A percentile compares a stretch with the other conserved stretches of the same genome.
These are phyloP conservation scores for Globisporangium acanthophoron DNA, from an alignment of 352 stramenopile species.

Conservation along the genomic window DNA sequence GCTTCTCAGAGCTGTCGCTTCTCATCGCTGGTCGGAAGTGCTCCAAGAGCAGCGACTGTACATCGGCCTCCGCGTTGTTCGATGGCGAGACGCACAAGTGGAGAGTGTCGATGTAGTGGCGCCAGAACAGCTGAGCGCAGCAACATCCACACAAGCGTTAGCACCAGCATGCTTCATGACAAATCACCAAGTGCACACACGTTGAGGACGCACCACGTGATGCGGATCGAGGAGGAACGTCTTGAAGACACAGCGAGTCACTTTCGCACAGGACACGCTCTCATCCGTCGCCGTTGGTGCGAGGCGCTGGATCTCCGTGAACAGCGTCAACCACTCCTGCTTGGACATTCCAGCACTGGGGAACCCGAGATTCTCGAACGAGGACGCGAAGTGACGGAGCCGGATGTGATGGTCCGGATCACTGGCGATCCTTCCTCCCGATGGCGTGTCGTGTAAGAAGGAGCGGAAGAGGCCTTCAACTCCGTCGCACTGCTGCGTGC, in stretches of 20 bases:
- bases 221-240: slow-evolving; percentile 36
- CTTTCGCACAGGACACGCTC: no score
- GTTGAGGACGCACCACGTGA: slow-evolving; percentile 23
- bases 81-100: background rate
- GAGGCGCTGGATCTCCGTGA: slow-evolving; percentile 24
- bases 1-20: background rate
- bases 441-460: background rate
- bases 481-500: slow-evolving; percentile 6
- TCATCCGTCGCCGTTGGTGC: background rate
- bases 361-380: slow-evolving; percentile 15
- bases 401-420: background rate
- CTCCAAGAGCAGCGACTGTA: background rate
- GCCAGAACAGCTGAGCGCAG: slow-evolving; percentile 11
- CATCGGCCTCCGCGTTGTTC: background rate
- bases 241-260: slow-evolving; percentile 15
- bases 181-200: background rate
- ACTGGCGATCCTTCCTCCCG: no score
- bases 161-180: no score
- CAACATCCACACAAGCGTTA: background rate
- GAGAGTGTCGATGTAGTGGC: slow-evolving; percentile 8
- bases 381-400: slow-evolving; percentile 12
- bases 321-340: slow-evolving; percentile 36
- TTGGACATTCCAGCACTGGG: slow-evolving; percentile 13
- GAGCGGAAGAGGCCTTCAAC: slow-evolving; percentile 20
- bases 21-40: slow-evolving; percentile 1